Evolutionary conservation across 1,284 basidiomycete genomes (phyloP).

Genomic region (Trichosporon coremiiforme): DNA sequence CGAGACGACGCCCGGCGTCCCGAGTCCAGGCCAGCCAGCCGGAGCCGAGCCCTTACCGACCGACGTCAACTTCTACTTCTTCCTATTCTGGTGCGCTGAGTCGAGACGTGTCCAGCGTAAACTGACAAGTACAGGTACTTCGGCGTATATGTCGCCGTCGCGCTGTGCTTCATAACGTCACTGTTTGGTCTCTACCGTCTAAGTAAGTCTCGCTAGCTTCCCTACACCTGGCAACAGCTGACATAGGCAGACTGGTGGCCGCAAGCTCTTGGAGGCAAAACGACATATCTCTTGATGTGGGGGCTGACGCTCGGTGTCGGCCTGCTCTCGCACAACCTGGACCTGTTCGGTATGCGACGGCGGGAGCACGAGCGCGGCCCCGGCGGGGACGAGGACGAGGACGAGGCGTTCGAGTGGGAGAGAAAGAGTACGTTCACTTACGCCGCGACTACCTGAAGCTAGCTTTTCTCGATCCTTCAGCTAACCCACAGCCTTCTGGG

Average conservation of each 20-base stretch:
- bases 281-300: constrained; percentile 62
- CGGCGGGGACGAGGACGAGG: not conserved
- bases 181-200: constrained; percentile 61
- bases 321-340: constrained; percentile 57
- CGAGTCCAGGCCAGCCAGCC: not conserved
- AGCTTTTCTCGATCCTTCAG: not conserved
- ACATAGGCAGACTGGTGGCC: constrained; percentile 54
- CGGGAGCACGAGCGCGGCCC: constrained; percentile 31
- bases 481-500: constrained; percentile 58
- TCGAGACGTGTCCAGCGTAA: no score
- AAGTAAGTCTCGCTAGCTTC: constrained; percentile 33
- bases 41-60: constrained; percentile 43
- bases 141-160: constrained; percentile 59
- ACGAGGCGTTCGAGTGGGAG: constrained; percentile 60
- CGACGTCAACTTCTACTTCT: constrained; percentile 60
- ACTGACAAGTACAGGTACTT: constrained; percentile 45
- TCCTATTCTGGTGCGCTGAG: constrained; percentile 54
- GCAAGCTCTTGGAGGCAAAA: constrained; percentile 58
- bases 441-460: not conserved
- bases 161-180: constrained; percentile 62
- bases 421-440: constrained; percentile 58
- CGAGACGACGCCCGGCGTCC: not conserved
- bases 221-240: no score
- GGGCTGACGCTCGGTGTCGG: constrained; percentile 57
- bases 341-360: constrained; percentile 53